phyloP scores from a whole-genome alignment of 352 stramenopile genomes.

The Globisporangium solare region DNA sequence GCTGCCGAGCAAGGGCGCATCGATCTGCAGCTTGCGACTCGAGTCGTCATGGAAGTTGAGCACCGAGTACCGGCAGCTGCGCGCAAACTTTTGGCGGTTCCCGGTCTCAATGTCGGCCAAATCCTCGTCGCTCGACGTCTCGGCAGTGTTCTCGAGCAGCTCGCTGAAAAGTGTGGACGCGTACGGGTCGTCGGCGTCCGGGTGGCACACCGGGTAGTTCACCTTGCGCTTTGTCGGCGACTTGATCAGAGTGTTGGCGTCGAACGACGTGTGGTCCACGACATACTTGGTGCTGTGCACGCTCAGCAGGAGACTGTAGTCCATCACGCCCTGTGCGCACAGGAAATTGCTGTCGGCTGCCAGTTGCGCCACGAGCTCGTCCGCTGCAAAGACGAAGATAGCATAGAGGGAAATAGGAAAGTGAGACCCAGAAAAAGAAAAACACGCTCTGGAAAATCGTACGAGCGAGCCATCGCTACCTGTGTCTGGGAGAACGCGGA shows the following conservation, averaged over 20 bases:
- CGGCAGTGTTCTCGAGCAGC: constrained; percentile 19
- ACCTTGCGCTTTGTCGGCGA: constrained; percentile 69
- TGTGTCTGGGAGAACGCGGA: constrained; percentile 62
- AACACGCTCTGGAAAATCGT: no score
- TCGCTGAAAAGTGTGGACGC: constrained; percentile 28
- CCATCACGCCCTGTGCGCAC: constrained; percentile 79
- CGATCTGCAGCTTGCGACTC: constrained; percentile 20
- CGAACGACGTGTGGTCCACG: constrained; percentile 52
- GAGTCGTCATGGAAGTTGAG: constrained; percentile 44
- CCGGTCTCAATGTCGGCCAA: constrained; percentile 49
- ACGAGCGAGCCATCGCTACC: constrained; percentile 11
- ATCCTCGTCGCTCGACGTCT: constrained; percentile 46
- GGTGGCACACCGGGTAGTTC: constrained; percentile 68
- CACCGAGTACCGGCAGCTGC: constrained; percentile 72
- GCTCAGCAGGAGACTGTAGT: constrained; percentile 86
- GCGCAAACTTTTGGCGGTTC: constrained; percentile 49
- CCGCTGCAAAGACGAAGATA: constrained; percentile 21
- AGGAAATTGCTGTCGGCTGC: constrained; percentile 73
- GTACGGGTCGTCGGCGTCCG: constrained; percentile 40
- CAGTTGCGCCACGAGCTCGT: constrained; percentile 60
- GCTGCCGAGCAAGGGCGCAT: constrained; percentile 40
- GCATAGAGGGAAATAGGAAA: constrained; percentile 12
- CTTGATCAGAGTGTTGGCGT: constrained; percentile 29
- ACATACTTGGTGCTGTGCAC: constrained; percentile 85
- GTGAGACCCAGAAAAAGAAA: neutral